Conservation (phyloP, 345 rosid species). For the Cardamine resedifolia region DNA sequence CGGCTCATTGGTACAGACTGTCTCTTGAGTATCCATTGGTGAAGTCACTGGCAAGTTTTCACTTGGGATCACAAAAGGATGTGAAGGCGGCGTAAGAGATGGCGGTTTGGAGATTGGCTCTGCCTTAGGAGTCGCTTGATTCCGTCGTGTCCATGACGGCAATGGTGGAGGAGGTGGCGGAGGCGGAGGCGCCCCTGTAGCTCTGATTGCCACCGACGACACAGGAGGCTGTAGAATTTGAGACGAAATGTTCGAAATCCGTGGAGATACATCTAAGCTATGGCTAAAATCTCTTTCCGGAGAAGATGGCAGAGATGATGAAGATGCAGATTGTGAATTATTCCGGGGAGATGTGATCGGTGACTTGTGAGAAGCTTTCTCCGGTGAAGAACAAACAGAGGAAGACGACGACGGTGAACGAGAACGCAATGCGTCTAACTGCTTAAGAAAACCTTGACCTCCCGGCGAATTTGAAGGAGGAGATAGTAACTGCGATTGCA, state of each 20-base stretch:
- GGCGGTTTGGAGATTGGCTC: conserved; percentile 54
- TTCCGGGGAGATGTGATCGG: conserved; percentile 24
- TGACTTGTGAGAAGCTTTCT: conserved; percentile 38
- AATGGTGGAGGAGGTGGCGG: conserved; percentile 42
- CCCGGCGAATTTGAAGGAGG: conserved; percentile 39
- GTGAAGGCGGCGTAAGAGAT: conserved; percentile 61
- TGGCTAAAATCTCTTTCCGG: conserved; percentile 39
- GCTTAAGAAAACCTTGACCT: conserved; percentile 36
- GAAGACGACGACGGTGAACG: conserved; percentile 36
- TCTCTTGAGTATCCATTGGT: conserved; percentile 14
- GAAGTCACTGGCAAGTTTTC: conserved; percentile 25
- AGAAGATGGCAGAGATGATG: conserved; percentile 38
- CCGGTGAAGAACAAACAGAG: conserved; percentile 49
- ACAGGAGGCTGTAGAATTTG: conserved; percentile 35
- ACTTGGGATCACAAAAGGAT: conserved; percentile 60
- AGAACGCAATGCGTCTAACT: conserved; percentile 36
- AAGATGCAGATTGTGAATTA: conserved; percentile 10
- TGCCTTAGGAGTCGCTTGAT: conserved; percentile 37
- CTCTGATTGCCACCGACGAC: neutral
- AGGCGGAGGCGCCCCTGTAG: conserved; percentile 25
- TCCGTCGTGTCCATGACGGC: conserved; percentile 40
- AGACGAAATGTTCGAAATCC: conserved; percentile 31
- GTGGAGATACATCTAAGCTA: conserved; percentile 44
- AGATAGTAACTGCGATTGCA: conserved; percentile 42
- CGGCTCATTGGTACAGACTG: conserved; percentile 5